Evolutionary conservation across 2,329 filamentous ascomycete genomes (phyloP), one percentile per base, ranked within the genome.

Genomic region (Aspergillus sp.): DNA sequence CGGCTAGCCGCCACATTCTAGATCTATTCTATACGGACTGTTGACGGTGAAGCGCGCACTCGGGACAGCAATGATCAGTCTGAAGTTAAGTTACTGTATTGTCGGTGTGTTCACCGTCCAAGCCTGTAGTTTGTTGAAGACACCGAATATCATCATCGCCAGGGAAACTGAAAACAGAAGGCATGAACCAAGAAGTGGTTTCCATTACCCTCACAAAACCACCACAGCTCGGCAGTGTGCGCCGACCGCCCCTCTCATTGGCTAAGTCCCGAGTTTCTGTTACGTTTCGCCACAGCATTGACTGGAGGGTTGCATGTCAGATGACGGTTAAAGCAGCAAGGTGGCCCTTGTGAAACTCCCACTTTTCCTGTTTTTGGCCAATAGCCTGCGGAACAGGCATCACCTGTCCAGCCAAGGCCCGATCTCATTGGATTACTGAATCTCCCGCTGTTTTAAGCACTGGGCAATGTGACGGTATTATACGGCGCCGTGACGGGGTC

Each of bases 151-250:
- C 27, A 30, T 41, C 37, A 56, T 52, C 57, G 50, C 42, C 54
- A 30, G 27, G 27, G 27, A 30, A 30, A 30, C 13, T 45, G 37
- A 48, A 45, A 37, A 19, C 34, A 37, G 39, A 37, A 37, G 55
- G 59, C 57, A 56, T 60, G 65, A 61, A 66, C 62, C 58, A 61
- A 52, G 51, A 40, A 57, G 50, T 42, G 59, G 55, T 66, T 68
- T 66, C 56, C 60, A 66, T 68, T 68, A 66, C 64, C 61, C 65
- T 60, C 66, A 66, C 62, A 59, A 71, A 73, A 72, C 61, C 61
- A 46, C 54, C 51, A 45, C 37, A 37, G 56, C 51, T 52, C 37
- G 49, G 19, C 57, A 47, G n/a, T 48, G 57, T 56, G 57, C 47
- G 15, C 39, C 20, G 5, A 27, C 37, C 22, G 6, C 12, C 39